Conservation (phyloP, 1,284 basidiomycete species). For the Stygiomarasmius scandens region DNA sequence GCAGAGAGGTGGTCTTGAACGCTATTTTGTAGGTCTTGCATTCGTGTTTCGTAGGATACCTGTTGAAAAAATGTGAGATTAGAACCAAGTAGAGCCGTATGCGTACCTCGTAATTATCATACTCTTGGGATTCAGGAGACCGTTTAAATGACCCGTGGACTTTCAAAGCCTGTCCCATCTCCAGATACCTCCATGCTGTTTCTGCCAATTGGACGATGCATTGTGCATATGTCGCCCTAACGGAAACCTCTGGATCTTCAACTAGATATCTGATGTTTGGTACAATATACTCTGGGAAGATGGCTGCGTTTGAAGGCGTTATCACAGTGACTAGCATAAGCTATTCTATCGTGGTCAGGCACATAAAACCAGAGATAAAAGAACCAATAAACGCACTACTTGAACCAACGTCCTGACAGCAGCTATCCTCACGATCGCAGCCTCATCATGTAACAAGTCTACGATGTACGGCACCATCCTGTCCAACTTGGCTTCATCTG, state of each 20-base stretch:
- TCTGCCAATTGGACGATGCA: constrained; percentile 86
- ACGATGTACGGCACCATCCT: constrained; percentile 92
- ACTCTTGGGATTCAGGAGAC: constrained; percentile 67
- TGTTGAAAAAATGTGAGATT: constrained; percentile 36
- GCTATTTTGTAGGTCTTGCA: constrained; percentile 83
- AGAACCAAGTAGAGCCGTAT: constrained; percentile 14
- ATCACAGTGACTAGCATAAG: constrained; percentile 86
- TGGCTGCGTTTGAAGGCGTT: constrained; percentile 84
- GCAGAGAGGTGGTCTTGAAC: constrained; percentile 89
- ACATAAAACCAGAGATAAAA: constrained; percentile 2
- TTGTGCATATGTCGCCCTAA: constrained; percentile 87
- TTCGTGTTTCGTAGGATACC: constrained; percentile 86
- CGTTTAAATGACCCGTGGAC: constrained; percentile 78
- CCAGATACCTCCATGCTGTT: constrained; percentile 82
- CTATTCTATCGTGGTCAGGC: constrained; percentile 41
- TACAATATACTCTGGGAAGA: constrained; percentile 95
- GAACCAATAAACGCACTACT: constrained; percentile 58
- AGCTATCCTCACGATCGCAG: constrained; percentile 77
- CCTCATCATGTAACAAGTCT: constrained; percentile 86
- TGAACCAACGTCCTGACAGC: constrained; percentile 84
- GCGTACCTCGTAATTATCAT: constrained; percentile 75
- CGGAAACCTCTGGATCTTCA: constrained; percentile 84
- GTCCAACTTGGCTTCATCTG: constrained; percentile 95
- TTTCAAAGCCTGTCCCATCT: constrained; percentile 90
- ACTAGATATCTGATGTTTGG: constrained; percentile 86